Base-by-base conservation (phyloP, 495 filamentous ascomycete species). In the Aspergillus homomorphus region DNA sequence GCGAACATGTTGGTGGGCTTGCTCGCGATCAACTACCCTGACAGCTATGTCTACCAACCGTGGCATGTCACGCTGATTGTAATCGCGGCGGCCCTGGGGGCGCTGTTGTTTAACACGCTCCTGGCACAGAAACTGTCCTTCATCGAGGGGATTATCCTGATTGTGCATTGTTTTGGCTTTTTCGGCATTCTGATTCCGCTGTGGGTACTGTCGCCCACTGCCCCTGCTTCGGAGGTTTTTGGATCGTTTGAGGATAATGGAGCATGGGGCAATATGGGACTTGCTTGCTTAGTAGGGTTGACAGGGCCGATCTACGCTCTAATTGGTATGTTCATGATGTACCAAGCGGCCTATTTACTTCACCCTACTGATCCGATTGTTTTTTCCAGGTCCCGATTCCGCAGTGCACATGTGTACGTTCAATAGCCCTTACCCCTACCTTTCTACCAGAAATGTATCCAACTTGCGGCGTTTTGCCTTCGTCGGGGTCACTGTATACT, bases 201-300 rank as follows among this genome's bases (percentile, higher is more conserved):
- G 22, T 77, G 74, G 65, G 73, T 74, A 15, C 68, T 81, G 45
- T 69, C 69, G n/a, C 72, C 73, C 2, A 67, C 68, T 38, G 72
- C 70, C 5, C 58, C 55, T 14, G 63, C 74, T 0, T 56, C 65
- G 2, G 71, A 71, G 42, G 80, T 82, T 0, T 82, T 83, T 53
- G 74, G 73, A 0, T 57, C 70, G 4, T 82, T 84, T 48, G 28
- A 67, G 1, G 82, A 84, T 30, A 51, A 66, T 0, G 80, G 81
- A 2, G 69, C 58, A 1, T 83, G 78, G 73, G 60, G 72, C 0
- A 74, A 69, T 1, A 70, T 75, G 45, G 75, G 72, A 6, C 44
- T 81, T 2, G 73, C 75, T 0, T 78, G 74, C 45, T 74, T 79
- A n/a, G 66, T 81, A 16, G 80, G 78, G 14, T 53, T 77, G 0